Evolutionary conservation across 2,329 filamentous ascomycete species (phyloP).

Genomic region (Blastomyces gilchristii): DNA sequence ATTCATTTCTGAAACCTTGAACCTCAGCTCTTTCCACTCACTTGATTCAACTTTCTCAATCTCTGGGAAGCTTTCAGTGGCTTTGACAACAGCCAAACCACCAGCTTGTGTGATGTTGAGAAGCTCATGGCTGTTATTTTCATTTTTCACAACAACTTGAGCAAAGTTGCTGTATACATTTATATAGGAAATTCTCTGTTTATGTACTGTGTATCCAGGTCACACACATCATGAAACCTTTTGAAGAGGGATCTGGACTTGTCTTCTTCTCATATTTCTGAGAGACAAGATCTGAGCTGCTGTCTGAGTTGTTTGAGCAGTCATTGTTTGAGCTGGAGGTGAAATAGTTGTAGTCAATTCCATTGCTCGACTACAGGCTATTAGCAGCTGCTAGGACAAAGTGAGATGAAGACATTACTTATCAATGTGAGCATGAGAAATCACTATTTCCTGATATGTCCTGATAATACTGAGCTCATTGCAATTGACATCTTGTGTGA

Average conservation of each 20-base stretch:
- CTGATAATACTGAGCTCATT: neutral
- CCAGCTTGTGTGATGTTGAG: neutral
- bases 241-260: neutral
- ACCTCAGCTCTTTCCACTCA: neutral
- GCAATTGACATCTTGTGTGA: neutral
- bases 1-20: neutral
- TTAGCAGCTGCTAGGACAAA: neutral
- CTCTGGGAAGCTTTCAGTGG: neutral
- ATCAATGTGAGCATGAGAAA: neutral
- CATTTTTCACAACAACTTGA: neutral
- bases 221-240: neutral
- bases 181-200: neutral
- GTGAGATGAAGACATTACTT: neutral
- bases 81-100: neutral
- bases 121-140: neutral
- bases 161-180: neutral
- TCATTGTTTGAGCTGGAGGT: neutral
- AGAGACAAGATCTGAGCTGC: neutral
- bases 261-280: neutral
- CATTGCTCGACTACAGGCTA: neutral
- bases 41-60: neutral
- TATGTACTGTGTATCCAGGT: neutral
- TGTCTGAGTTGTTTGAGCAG: too few species aligned
- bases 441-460: neutral
- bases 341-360: too few species aligned